Evolutionary conservation across 805 yeast genomes (phyloP).

Genomic region (Cyberlindnera misumaiensis): DNA sequence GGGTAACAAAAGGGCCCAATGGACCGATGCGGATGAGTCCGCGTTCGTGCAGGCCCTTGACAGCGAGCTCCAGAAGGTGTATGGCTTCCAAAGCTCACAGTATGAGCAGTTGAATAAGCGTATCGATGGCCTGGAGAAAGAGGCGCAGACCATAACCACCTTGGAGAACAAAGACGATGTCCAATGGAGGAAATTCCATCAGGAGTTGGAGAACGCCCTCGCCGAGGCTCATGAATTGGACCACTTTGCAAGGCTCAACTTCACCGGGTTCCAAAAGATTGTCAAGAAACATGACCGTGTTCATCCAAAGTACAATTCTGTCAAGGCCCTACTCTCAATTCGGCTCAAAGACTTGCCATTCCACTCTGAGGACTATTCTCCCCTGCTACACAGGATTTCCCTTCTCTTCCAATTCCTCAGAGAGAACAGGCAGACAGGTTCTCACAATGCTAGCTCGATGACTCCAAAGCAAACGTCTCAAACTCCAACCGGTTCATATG

Average conservation of each 20-base stretch:
- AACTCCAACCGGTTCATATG: slow-evolving; percentile 14
- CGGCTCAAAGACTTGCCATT: slow-evolving; percentile 83
- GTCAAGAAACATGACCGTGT: slow-evolving; percentile 94
- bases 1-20: slow-evolving; percentile 29
- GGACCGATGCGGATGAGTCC: slow-evolving; percentile 71
- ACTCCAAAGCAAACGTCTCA: slow-evolving; percentile 8
- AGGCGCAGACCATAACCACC: slow-evolving; percentile 37
- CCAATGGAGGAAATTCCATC: slow-evolving; percentile 57
- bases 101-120: slow-evolving; percentile 62
- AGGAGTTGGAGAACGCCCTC: slow-evolving; percentile 64
- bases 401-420: slow-evolving; percentile 75
- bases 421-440: slow-evolving; percentile 46
- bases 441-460: slow-evolving; percentile 23
- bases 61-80: slow-evolving; percentile 68
- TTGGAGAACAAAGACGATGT: slow-evolving; percentile 29
- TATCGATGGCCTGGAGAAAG: slow-evolving; percentile 56
- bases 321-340: slow-evolving; percentile 81
- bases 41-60: slow-evolving; percentile 62
- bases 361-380: slow-evolving; percentile 92
- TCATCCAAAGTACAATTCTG: slow-evolving; percentile 77
- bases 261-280: slow-evolving; percentile 90
- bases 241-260: slow-evolving; percentile 84
- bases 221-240: slow-evolving; percentile 79
- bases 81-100: slow-evolving; percentile 59
- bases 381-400: slow-evolving; percentile 77